Base-by-base conservation (phyloP, 192 early-diverging fungal genomes). In the Podila verticillata region DNA sequence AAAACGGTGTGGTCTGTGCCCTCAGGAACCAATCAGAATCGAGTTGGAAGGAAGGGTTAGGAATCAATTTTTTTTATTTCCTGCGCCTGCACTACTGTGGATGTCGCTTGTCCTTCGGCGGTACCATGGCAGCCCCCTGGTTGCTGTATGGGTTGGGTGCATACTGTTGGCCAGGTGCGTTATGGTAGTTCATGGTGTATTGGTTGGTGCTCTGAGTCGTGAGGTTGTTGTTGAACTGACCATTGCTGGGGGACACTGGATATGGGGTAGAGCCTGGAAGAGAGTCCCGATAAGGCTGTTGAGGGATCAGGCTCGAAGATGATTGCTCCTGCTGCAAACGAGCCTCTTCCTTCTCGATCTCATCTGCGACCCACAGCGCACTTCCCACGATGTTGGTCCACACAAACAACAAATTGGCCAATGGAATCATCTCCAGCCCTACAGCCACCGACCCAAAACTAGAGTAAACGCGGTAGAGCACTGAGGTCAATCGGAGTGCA, bases 341-440 rank as follows among this genome's bases (percentile, higher is more conserved):
- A 58, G 36, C 5, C 39, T 71, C 64, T 3, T 66, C 69, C 20
- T 51, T 63, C 57, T 72, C 70, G 59, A 80, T 72, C 57, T 80
- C 77, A 22, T 80, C 77, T 49, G 77, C 77, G 2, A 80, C 77
- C 77, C 77, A 80, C 8, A 80, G 66, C 13, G 77, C 77, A 19
- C 48, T 20, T 4, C 90, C 90, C 2, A 92, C 85, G 61, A 89
- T 83, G 63, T 93, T 93, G 13, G 92, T 93, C 85, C 91, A 92
- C 71, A 88, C 75, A 34, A 79, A 70, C 47, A 70, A 44, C 12
- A 89, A 54, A 39, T 87, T 86, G 26, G 89, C 81, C 22, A 93
- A 31, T 20, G 91, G 91, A 7, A 93, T 65, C 57, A 93, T 72
- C 54, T 92, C 85, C 19, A 93, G 65, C 1, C 82, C 88, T 0